Conservation (phyloP, 2,329 filamentous ascomycete genomes). For the Fusarium haematococcum region DNA sequence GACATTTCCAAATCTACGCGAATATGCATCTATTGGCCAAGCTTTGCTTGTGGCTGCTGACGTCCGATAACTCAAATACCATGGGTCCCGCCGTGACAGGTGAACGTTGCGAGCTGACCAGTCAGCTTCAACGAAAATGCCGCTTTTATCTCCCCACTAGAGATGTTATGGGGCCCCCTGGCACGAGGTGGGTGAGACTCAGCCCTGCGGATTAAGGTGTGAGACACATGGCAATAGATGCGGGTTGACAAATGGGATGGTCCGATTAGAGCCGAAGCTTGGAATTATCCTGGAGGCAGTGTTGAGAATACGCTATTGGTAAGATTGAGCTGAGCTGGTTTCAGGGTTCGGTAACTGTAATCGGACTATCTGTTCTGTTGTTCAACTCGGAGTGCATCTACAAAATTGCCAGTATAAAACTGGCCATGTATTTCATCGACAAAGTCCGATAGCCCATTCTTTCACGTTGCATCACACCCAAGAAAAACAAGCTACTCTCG, state of each 20-base stretch:
- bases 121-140: not conserved
- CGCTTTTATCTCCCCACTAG: not conserved
- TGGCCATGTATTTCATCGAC: not conserved
- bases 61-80: not conserved
- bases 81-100: not conserved
- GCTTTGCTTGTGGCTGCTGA: not conserved
- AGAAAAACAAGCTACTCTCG: not conserved
- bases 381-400: not conserved
- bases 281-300: not conserved
- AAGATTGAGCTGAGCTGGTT: not conserved
- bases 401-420: not conserved
- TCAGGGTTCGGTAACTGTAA: not conserved
- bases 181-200: not conserved
- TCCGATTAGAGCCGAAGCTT: not conserved
- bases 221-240: not conserved
- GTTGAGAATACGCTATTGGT: not conserved
- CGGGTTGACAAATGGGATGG: not conserved
- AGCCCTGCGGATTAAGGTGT: not conserved
- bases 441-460: not conserved
- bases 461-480: not conserved
- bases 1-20: not conserved
- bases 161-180: not conserved
- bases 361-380: not conserved
- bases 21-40: not conserved
- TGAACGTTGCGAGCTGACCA: slow-evolving; percentile 14